Evolutionary conservation across 805 yeast genomes (phyloP).

Genomic region (Wickerhamiella kazuoi): DNA sequence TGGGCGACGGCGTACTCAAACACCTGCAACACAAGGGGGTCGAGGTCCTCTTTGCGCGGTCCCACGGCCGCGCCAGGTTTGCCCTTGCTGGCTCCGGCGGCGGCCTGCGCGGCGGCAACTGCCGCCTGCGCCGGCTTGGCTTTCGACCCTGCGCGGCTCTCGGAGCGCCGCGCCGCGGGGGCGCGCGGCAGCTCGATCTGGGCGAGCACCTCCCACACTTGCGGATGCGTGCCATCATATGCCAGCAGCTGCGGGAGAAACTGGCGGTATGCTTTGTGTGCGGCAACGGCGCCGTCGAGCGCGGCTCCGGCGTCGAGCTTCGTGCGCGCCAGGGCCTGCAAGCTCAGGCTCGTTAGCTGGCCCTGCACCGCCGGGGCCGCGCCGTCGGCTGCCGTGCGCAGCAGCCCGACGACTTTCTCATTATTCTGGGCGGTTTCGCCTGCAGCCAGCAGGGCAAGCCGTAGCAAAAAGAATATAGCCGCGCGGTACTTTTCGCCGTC

Average conservation of each 20-base stretch:
- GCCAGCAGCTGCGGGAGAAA: neutral
- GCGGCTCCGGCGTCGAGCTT: neutral
- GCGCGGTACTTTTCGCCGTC: constrained; percentile 16
- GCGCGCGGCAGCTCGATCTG: neutral
- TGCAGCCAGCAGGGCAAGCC: constrained; percentile 1
- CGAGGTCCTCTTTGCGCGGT: neutral
- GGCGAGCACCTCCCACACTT: neutral
- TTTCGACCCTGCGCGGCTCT: neutral
- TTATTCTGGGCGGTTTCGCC: neutral
- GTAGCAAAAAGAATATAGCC: constrained; percentile 17
- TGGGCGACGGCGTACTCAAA: neutral
- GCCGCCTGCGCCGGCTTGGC: neutral
- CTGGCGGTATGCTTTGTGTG: neutral
- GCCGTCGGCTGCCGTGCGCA: neutral
- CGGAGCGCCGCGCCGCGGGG: neutral
- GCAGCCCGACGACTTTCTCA: neutral
- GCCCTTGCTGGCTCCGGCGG: too few relatives aligned
- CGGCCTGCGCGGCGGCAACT: too few relatives aligned
- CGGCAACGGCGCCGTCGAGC: neutral
- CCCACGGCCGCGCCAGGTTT: too few relatives aligned
- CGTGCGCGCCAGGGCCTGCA: neutral
- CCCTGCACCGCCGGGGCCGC: neutral
- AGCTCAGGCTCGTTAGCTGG: neutral
- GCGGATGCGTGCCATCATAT: neutral
- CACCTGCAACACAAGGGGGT: neutral